Evolutionary conservation across 2,329 filamentous ascomycete species (phyloP).

Genomic region (Penicillium sp.): DNA sequence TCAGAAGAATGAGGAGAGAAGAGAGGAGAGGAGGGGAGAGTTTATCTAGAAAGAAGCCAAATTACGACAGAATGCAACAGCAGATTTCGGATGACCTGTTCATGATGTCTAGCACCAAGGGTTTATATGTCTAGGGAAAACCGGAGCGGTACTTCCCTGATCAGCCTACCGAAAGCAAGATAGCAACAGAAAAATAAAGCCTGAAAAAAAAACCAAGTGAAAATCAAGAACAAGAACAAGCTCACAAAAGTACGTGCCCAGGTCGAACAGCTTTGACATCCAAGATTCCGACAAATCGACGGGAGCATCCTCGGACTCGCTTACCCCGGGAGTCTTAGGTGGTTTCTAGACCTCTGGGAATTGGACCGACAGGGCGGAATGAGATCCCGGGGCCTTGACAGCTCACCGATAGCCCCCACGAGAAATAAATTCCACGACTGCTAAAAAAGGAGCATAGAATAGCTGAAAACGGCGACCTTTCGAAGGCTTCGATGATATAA

Average conservation of each 20-base stretch:
- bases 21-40: not conserved
- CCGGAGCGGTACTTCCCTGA: constrained; percentile 15
- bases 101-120: constrained; percentile 1
- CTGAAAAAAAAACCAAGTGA: not conserved
- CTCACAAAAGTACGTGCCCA: constrained; percentile 20
- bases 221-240: constrained; percentile 12
- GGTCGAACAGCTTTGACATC: constrained; percentile 25
- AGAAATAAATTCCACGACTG: too few relatives aligned
- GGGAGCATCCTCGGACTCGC: constrained; percentile 26
- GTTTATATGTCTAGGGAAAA: constrained; percentile 24
- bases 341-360: not conserved
- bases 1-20: not conserved
- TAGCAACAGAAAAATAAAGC: constrained; percentile 2
- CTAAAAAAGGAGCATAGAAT: not conserved
- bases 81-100: not conserved
- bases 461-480: constrained; percentile 14
- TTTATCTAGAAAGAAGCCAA: not conserved
- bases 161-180: constrained; percentile 18
- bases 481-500: constrained; percentile 17
- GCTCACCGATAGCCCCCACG: not conserved
- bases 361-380: not conserved
- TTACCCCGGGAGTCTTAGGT: constrained; percentile 15
- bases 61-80: not conserved
- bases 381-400: not conserved
- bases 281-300: constrained; percentile 21